Evolutionary conservation across 75 land plant genomes (phyloP).

Genomic region (Picea sitchensis): DNA sequence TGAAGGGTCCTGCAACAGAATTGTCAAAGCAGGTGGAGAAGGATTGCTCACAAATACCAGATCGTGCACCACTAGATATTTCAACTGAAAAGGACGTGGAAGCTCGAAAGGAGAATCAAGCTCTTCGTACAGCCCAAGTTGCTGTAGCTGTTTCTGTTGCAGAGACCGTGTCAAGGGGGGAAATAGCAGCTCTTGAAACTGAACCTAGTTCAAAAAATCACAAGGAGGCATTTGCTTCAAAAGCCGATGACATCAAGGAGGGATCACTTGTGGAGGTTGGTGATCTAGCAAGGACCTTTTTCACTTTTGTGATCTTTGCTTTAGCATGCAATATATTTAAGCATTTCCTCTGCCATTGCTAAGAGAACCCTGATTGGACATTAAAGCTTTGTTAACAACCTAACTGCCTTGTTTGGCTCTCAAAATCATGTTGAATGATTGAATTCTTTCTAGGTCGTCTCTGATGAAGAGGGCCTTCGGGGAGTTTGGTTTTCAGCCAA

Average conservation of each 20-base stretch:
- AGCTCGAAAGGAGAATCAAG: constrained; percentile 13
- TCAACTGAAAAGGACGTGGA: constrained; percentile 12
- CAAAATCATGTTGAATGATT: constrained; percentile 6
- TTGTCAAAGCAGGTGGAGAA: constrained; percentile 8
- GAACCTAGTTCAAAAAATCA: constrained; percentile 9
- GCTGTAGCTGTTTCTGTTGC: constrained; percentile 17
- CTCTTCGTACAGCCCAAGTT: constrained; percentile 10
- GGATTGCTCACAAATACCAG: constrained; percentile 2
- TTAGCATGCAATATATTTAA: not conserved
- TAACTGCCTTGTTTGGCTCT: not conserved
- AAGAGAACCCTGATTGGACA: not conserved
- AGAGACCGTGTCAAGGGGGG: constrained; percentile 13
- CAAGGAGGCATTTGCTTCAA: constrained; percentile 1
- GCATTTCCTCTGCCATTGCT: not conserved
- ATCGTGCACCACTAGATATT: constrained; percentile 2
- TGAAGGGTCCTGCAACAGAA: constrained; percentile 9
- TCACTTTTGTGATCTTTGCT: constrained; percentile 12
- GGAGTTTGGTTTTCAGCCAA: constrained; percentile 82
- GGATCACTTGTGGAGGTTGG: constrained; percentile 67
- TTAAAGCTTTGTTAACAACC: not conserved
- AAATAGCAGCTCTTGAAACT: not conserved
- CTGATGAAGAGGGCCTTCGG: constrained; percentile 50
- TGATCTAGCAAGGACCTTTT: not conserved
- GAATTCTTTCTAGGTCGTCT: constrained; percentile 52
- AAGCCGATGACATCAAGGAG: constrained; percentile 31